A percentile compares a stretch with the other conserved stretches of the same genome.
Evolutionary conservation across 83 land plant species (phyloP).

Genomic region (Picea engelmannii): DNA sequence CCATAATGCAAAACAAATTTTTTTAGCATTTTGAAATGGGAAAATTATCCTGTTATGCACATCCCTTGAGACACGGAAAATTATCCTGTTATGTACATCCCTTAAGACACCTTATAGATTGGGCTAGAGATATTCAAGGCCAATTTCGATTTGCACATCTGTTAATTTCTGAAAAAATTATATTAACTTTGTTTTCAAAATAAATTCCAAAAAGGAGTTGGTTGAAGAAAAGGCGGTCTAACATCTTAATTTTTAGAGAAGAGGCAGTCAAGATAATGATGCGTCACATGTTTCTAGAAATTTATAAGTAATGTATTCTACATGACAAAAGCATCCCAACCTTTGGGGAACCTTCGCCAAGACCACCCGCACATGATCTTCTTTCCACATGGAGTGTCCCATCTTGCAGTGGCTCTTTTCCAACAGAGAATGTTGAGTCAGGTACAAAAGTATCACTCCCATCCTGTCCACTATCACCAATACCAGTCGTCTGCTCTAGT

Average conservation of each 20-base stretch:
- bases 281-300: not conserved
- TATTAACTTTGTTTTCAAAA: too few species aligned
- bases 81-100: not conserved
- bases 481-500: slow-evolving; percentile 15
- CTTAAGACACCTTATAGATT: too few species aligned
- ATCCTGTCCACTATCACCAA: slow-evolving; percentile 16
- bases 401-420: slow-evolving; percentile 54
- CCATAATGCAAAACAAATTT: not conserved
- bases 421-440: slow-evolving; percentile 55
- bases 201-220: too few species aligned
- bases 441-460: slow-evolving; percentile 28
- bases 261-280: not conserved
- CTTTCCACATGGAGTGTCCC: slow-evolving; percentile 32
- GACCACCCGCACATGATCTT: slow-evolving; percentile 42
- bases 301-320: not conserved
- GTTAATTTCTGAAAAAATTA: too few species aligned
- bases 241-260: not conserved
- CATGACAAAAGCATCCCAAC: slow-evolving; percentile 35
- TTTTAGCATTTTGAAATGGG: too few species aligned
- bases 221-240: not conserved
- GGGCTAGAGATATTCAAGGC: too few species aligned
- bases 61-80: not conserved
- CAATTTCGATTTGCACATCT: too few species aligned
- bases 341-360: slow-evolving; percentile 91
- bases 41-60: not conserved